Conservation (phyloP, 768 basidiomycete species). For the Baorangia bicolor region DNA sequence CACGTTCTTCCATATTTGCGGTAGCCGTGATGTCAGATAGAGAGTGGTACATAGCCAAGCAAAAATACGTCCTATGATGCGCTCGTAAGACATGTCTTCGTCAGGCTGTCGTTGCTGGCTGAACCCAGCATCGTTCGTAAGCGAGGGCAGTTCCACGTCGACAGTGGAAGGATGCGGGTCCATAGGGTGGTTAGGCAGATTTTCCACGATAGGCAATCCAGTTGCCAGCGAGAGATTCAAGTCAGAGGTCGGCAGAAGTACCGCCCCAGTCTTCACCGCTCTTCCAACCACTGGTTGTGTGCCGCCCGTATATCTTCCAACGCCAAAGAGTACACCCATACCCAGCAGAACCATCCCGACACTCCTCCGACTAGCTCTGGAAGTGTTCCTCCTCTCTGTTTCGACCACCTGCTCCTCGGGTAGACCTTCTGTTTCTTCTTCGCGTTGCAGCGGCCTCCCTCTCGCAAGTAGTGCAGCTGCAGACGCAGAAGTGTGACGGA, state of each 20-base stretch:
- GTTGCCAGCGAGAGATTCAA: neutral
- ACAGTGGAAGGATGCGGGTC: neutral
- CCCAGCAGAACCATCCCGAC: constrained; percentile 83
- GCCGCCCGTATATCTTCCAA: constrained; percentile 49
- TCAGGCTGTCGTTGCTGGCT: constrained; percentile 17
- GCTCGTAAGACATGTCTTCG: constrained; percentile 42
- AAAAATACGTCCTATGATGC: constrained; percentile 81
- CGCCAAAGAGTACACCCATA: constrained; percentile 69
- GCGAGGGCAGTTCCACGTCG: constrained; percentile 20
- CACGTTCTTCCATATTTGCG: constrained; percentile 99
- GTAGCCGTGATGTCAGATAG: constrained; percentile 90
- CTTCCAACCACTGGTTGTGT: constrained; percentile 28
- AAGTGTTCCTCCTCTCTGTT: constrained; percentile 36
- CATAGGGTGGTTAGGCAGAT: constrained; percentile 10
- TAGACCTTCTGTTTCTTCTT: constrained; percentile 27
- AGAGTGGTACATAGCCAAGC: constrained; percentile 94
- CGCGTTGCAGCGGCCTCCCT: constrained; percentile 47
- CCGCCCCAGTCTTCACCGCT: constrained; percentile 44
- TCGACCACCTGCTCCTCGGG: constrained; percentile 25
- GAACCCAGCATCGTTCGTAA: constrained; percentile 1
- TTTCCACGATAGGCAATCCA: constrained; percentile 11
- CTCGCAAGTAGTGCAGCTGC: constrained; percentile 33
- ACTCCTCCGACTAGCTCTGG: constrained; percentile 66
- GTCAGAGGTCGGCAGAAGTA: constrained; percentile 36
- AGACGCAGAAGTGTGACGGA: constrained; percentile 29